These are phyloP conservation scores for Penicillium canescens DNA, from an alignment of 495 filamentous ascomycete species.

Conservation along the genomic window DNA sequence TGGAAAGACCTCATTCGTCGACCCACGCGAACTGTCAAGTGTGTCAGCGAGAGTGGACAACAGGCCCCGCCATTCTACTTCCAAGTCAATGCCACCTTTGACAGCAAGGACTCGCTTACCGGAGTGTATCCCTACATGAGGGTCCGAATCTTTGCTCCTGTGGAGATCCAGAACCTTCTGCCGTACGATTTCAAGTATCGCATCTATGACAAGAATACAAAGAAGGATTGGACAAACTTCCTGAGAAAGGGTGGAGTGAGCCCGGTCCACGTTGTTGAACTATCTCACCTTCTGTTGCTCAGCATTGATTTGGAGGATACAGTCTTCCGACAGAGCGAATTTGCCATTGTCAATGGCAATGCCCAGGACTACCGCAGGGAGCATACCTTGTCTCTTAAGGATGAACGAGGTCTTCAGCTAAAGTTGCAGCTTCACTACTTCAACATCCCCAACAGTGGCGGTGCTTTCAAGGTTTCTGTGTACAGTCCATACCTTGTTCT, in stretches of 20 bases:
- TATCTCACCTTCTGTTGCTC: constrained; percentile 88
- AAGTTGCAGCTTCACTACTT: constrained; percentile 89
- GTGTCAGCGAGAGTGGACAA: constrained; percentile 78
- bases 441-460: constrained; percentile 88
- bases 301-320: constrained; percentile 97
- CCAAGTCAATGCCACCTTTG: constrained; percentile 82
- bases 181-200: constrained; percentile 99
- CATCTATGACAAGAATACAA: constrained; percentile 97
- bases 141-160: constrained; percentile 82
- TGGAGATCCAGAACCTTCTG: constrained; percentile 91
- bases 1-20: constrained; percentile 89
- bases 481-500: constrained; percentile 92
- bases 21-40: constrained; percentile 82
- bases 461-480: constrained; percentile 91
- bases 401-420: constrained; percentile 74
- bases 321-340: constrained; percentile 90
- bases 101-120: constrained; percentile 77
- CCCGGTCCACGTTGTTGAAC: constrained; percentile 93
- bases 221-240: constrained; percentile 99
- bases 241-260: constrained; percentile 92
- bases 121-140: constrained; percentile 92
- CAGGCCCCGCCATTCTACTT: constrained; percentile 88
- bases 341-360: constrained; percentile 92
- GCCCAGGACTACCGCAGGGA: constrained; percentile 86
- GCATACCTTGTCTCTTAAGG: constrained; percentile 74